These are phyloP conservation scores for Entomophthora muscae DNA, from an alignment of 371 early-diverging fungal genomes.

Conservation along the genomic window DNA sequence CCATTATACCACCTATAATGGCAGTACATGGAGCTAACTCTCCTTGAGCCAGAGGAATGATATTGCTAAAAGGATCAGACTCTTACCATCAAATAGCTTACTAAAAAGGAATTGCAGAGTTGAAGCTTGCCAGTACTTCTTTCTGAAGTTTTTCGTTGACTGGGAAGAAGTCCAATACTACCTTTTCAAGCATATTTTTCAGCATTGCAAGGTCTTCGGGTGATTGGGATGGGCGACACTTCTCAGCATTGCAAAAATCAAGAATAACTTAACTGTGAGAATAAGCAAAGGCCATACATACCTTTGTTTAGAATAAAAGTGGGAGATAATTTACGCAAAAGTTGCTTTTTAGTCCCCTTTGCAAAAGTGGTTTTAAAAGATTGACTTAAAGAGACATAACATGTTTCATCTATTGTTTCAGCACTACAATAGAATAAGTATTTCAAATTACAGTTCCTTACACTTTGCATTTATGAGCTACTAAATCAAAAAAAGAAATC, in stretches of 20 bases:
- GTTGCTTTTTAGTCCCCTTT: background rate
- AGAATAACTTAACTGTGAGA: background rate
- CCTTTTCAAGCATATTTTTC: background rate
- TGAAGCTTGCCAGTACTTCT: background rate
- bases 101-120: background rate
- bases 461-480: slow-evolving; percentile 44
- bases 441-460: slow-evolving; percentile 14
- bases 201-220: background rate
- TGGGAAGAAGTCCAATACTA: background rate
- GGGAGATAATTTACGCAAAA: background rate
- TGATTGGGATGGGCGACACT: background rate
- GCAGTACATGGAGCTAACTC: slow-evolving; percentile 65
- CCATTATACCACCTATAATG: slow-evolving; percentile 71
- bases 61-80: slow-evolving; percentile 14
- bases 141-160: background rate
- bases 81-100: background rate
- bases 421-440: background rate
- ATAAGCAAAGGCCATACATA: background rate
- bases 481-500: slow-evolving; percentile 67
- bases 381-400: background rate
- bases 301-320: background rate
- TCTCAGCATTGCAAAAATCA: background rate
- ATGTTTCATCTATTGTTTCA: background rate
- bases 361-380: background rate
- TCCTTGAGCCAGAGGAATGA: slow-evolving; percentile 20